phyloP scores from a whole-genome alignment of 768 basidiomycete genomes.

The Russula emetica region DNA sequence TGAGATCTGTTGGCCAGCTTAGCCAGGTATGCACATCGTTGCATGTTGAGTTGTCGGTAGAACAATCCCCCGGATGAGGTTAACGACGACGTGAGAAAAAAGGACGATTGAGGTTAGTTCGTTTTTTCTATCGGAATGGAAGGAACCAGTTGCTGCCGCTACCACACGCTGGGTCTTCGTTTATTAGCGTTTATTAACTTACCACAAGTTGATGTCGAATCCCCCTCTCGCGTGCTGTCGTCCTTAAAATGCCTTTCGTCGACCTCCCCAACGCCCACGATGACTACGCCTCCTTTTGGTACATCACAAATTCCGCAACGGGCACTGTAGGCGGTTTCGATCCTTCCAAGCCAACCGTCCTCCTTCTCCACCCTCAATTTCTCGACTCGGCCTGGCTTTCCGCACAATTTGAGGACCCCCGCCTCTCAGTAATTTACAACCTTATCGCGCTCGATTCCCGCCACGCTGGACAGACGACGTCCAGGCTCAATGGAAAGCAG shows the following conservation, averaged over 20 bases:
- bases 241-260: slow-evolving; percentile 26
- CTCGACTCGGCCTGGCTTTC: too few species aligned
- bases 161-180: too few species aligned
- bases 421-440: slow-evolving; percentile 29
- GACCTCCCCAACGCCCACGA: slow-evolving; percentile 23
- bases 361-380: slow-evolving; percentile 29
- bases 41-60: too few species aligned
- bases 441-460: slow-evolving; percentile 33
- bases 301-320: slow-evolving; percentile 31
- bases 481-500: slow-evolving; percentile 25
- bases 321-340: slow-evolving; percentile 31
- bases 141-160: neutral
- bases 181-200: neutral
- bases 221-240: neutral
- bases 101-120: neutral
- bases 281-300: slow-evolving; percentile 31
- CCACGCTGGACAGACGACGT: slow-evolving; percentile 27
- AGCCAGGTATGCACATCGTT: too few species aligned
- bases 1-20: too few species aligned
- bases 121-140: neutral
- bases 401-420: slow-evolving; percentile 26
- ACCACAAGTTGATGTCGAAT: too few species aligned
- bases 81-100: too few species aligned
- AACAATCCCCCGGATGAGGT: too few species aligned
- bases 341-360: slow-evolving; percentile 29